phyloP scores from a whole-genome alignment of 2,329 filamentous ascomycete species.

The Hypoxylon sp. region DNA sequence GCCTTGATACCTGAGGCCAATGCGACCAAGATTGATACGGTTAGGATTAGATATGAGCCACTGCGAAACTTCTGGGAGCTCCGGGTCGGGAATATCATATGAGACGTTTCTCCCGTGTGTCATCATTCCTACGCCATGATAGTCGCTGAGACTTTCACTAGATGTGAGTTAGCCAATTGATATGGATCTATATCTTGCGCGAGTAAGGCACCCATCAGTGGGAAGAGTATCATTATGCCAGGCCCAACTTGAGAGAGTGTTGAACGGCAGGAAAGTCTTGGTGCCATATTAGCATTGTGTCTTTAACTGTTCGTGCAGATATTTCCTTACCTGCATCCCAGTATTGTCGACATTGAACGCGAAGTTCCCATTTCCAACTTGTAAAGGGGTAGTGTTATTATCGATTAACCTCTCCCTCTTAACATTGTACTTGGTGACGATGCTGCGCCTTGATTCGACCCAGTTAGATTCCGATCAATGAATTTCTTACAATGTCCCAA shows the following conservation, averaged over 20 bases:
- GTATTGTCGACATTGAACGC: constrained; percentile 52
- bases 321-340: constrained; percentile 45
- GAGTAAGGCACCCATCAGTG: constrained; percentile 47
- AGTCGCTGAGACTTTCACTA: constrained; percentile 52
- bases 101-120: constrained; percentile 57
- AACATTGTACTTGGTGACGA: constrained; percentile 47
- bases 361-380: constrained; percentile 51
- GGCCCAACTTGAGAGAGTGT: constrained; percentile 50
- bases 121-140: constrained; percentile 51
- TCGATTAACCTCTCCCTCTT: constrained; percentile 45
- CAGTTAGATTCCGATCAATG: neutral
- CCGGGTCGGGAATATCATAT: constrained; percentile 56
- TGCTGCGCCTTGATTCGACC: constrained; percentile 29
- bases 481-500: neutral
- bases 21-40: constrained; percentile 59
- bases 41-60: constrained; percentile 67
- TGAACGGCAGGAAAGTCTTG: constrained; percentile 49
- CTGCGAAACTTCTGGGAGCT: constrained; percentile 58
- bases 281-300: constrained; percentile 7
- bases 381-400: constrained; percentile 48
- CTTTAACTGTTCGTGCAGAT: too few relatives aligned
- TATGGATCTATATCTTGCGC: neutral
- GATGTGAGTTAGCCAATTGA: neutral
- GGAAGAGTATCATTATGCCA: constrained; percentile 56
- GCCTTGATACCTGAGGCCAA: constrained; percentile 56